Evolutionary conservation across 192 early-diverging fungal species (phyloP).

Genomic region (Umbelopsis sp.): DNA sequence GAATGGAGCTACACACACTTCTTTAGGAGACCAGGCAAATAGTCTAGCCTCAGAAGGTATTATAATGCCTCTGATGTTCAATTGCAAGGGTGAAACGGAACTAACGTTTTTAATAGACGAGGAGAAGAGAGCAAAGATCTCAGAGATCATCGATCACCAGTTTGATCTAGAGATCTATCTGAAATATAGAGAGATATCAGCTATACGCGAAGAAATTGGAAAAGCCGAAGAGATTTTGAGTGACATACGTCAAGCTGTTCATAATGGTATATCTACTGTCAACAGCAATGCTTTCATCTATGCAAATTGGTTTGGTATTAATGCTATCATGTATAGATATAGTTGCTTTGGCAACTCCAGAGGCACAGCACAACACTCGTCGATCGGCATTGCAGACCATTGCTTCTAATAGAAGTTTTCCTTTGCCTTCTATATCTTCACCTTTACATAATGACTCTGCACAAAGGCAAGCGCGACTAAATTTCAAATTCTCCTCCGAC

Average conservation of each 20-base stretch:
- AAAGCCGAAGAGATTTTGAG: constrained; percentile 59
- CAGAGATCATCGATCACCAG: constrained; percentile 66
- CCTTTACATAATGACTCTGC: not conserved
- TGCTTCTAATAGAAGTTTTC: constrained; percentile 1
- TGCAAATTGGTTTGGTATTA: not conserved
- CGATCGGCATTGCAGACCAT: constrained; percentile 21
- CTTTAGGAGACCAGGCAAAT: not conserved
- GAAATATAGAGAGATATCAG: constrained; percentile 65
- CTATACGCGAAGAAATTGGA: constrained; percentile 62
- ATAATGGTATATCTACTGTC: constrained; percentile 46
- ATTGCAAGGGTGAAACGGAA: not conserved
- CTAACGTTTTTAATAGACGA: constrained; percentile 23
- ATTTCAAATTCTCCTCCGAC: not conserved
- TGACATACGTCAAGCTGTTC: constrained; percentile 55
- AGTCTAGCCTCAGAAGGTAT: not conserved
- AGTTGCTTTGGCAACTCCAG: constrained; percentile 39
- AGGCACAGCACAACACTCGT: constrained; percentile 44
- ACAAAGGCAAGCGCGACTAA: not conserved
- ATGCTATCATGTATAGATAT: not conserved
- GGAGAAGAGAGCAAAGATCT: constrained; percentile 44
- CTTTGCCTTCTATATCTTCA: not conserved
- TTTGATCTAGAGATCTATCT: constrained; percentile 78
- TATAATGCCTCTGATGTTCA: not conserved
- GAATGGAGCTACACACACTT: constrained; percentile 17
- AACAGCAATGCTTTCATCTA: not conserved